Evolutionary conservation across 306 rosid genomes (phyloP).

Genomic region (Cucurbita argyrosperma): DNA sequence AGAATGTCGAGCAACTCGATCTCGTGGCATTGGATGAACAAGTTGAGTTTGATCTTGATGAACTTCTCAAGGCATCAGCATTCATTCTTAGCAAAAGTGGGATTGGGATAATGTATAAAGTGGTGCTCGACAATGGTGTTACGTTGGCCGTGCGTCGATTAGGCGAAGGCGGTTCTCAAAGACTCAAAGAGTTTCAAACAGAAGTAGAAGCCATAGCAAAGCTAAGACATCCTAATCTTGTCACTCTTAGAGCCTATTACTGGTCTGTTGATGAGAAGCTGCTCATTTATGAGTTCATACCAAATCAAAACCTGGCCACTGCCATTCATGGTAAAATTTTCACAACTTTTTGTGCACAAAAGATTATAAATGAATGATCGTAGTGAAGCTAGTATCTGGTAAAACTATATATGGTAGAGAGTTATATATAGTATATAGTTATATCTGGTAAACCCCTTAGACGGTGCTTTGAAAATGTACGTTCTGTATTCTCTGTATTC

Average conservation of each 20-base stretch:
- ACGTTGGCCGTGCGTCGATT: conserved; percentile 79
- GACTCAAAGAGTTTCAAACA: conserved; percentile 87
- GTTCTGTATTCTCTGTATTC: too few species aligned
- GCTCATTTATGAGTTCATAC: conserved; percentile 71
- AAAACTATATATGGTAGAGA: too few species aligned
- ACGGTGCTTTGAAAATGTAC: too few species aligned
- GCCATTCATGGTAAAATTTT: conserved; percentile 68
- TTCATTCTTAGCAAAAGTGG: conserved; percentile 97
- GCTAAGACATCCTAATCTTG: conserved; percentile 76
- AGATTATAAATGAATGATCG: conserved; percentile 8
- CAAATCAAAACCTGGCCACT: conserved; percentile 73
- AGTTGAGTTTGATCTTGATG: conserved; percentile 89
- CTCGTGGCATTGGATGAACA: conserved; percentile 73
- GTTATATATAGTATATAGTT: too few species aligned
- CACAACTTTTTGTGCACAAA: neutral
- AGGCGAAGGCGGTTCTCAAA: conserved; percentile 98
- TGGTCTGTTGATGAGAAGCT: conserved; percentile 99
- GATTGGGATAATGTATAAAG: conserved; percentile 90
- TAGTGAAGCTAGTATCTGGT: too few species aligned
- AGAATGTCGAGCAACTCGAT: conserved; percentile 73
- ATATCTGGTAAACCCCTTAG: too few species aligned
- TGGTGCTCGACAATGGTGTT: conserved; percentile 88
- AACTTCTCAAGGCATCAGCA: conserved; percentile 97
- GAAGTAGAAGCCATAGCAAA: conserved; percentile 97
- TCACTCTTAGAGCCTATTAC: conserved; percentile 73